phyloP scores from a whole-genome alignment of 2,329 filamentous ascomycete genomes.

The Xylariaceae sp. region DNA sequence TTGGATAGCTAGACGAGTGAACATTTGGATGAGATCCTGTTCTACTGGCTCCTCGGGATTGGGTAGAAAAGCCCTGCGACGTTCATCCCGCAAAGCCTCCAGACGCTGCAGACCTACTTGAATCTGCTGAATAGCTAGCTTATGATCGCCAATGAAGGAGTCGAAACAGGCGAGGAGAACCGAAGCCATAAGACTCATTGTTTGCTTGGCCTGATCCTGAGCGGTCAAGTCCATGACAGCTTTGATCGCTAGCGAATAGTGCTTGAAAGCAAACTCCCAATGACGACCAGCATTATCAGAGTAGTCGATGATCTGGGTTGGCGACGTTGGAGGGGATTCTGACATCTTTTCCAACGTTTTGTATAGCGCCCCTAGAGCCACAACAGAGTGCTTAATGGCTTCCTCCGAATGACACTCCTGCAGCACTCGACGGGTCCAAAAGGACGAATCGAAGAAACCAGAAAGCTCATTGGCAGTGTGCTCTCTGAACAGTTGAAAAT shows the following conservation, averaged over 20 bases:
- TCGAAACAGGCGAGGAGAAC: slow-evolving; percentile 66
- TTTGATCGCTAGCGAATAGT: slow-evolving; percentile 55
- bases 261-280: slow-evolving; percentile 55
- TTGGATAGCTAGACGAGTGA: slow-evolving; percentile 59
- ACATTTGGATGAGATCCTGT: slow-evolving; percentile 58
- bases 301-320: slow-evolving; percentile 27
- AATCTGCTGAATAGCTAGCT: slow-evolving; percentile 57
- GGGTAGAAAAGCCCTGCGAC: slow-evolving; percentile 34
- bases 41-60: slow-evolving; percentile 46
- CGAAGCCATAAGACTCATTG: slow-evolving; percentile 58
- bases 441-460: slow-evolving; percentile 62
- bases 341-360: slow-evolving; percentile 59
- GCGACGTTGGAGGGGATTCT: slow-evolving; percentile 46
- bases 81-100: slow-evolving; percentile 46
- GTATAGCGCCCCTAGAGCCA: slow-evolving; percentile 63
- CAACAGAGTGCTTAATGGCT: slow-evolving; percentile 60
- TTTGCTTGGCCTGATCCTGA: slow-evolving; percentile 41
- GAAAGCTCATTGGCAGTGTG: slow-evolving; percentile 61
- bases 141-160: slow-evolving; percentile 61
- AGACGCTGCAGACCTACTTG: slow-evolving; percentile 53
- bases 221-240: slow-evolving; percentile 42
- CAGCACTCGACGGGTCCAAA: slow-evolving; percentile 60
- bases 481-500: slow-evolving; percentile 58
- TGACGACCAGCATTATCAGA: slow-evolving; percentile 42
- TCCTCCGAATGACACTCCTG: slow-evolving; percentile 59